Evolutionary conservation across 805 yeast genomes (phyloP).

Genomic region (Candida quercuum): DNA sequence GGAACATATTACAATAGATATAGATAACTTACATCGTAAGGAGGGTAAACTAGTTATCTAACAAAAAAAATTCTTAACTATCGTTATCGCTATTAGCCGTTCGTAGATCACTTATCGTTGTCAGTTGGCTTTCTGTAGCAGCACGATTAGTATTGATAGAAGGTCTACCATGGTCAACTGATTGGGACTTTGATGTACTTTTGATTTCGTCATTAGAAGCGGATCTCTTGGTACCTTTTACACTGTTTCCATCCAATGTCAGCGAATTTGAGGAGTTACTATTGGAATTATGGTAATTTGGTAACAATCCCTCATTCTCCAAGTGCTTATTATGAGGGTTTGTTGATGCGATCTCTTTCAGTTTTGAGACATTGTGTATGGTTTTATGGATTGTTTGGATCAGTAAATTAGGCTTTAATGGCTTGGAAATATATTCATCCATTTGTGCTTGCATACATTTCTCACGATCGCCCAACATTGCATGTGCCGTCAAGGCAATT

Average conservation of each 20-base stretch:
- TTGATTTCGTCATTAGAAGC: constrained; percentile 10
- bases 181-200: neutral
- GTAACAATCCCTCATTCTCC: constrained; percentile 12
- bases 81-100: no score
- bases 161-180: no score
- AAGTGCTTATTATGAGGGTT: constrained; percentile 18
- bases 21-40: no score
- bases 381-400: constrained; percentile 79
- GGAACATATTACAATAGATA: no score
- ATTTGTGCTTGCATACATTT: constrained; percentile 81
- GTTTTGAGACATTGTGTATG: constrained; percentile 57
- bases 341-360: constrained; percentile 42
- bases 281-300: constrained; percentile 5
- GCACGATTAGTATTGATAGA: constrained; percentile 5
- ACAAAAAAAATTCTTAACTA: no score
- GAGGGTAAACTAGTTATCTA: no score
- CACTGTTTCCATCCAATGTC: constrained; percentile 2
- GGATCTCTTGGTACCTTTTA: constrained; percentile 5
- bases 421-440: constrained; percentile 90
- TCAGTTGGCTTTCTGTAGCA: constrained; percentile 12
- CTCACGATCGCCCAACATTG: constrained; percentile 91
- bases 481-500: constrained; percentile 88
- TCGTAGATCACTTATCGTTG: no score
- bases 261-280: constrained; percentile 6
- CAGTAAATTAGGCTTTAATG: constrained; percentile 71